Percentiles rank a stretch among this genome's conserved stretches.
Conservation (phyloP, 768 basidiomycete species). For the Kwoniella pini region DNA sequence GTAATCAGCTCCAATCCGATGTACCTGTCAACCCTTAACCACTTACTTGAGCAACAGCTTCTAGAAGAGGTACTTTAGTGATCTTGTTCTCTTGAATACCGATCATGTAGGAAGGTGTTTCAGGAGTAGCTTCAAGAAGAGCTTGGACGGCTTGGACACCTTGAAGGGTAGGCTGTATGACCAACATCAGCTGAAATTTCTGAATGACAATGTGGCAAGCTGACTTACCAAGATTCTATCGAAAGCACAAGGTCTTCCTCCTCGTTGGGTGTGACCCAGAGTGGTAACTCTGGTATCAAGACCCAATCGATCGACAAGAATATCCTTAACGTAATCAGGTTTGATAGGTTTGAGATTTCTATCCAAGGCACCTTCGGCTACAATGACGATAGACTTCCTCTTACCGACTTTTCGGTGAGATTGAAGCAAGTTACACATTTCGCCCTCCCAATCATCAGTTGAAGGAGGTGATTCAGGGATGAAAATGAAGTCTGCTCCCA, state of each 20-base stretch:
- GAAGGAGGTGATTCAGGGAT: constrained; percentile 90
- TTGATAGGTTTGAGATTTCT: constrained; percentile 84
- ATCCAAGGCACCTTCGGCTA: constrained; percentile 95
- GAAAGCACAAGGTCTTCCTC: constrained; percentile 86
- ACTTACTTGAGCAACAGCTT: constrained; percentile 82
- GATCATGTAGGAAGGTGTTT: constrained; percentile 96
- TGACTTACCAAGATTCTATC: constrained; percentile 81
- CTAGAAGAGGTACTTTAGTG: constrained; percentile 82
- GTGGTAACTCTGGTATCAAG: constrained; percentile 96
- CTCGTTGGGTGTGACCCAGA: constrained; percentile 93
- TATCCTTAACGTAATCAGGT: constrained; percentile 84
- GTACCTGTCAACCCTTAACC: too few relatives aligned
- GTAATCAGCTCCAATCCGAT: too few relatives aligned
- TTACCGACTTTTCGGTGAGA: constrained; percentile 86
- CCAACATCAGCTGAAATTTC: constrained; percentile 5
- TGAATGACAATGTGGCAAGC: not conserved
- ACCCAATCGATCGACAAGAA: constrained; percentile 79
- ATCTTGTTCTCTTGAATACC: constrained; percentile 95
- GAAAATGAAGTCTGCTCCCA: constrained; percentile 94
- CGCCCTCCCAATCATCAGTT: constrained; percentile 78
- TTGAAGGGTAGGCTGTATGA: constrained; percentile 82
- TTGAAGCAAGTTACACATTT: constrained; percentile 82
- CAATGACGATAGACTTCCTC: constrained; percentile 96
- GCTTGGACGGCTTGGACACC: constrained; percentile 90
- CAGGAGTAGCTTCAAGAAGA: constrained; percentile 77